Conservation (phyloP, 495 filamentous ascomycete species). For the Talaromyces stipitatus region DNA sequence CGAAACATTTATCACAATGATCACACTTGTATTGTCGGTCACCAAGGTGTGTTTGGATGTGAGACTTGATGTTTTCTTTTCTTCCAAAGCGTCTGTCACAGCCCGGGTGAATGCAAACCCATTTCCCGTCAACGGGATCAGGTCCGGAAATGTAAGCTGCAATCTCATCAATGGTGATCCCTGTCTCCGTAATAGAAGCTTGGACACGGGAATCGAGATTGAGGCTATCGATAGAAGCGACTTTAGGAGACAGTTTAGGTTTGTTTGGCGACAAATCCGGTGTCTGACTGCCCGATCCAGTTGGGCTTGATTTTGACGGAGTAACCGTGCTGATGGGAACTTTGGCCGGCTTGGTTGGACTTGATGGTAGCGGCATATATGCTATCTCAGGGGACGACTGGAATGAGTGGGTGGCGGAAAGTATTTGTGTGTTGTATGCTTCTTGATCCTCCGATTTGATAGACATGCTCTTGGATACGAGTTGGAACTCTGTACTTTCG, state of each 20-base stretch:
- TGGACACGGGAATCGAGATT: constrained; percentile 41
- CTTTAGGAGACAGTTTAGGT: constrained; percentile 23
- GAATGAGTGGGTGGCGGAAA: constrained; percentile 39
- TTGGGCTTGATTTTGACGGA: constrained; percentile 11
- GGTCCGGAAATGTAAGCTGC: constrained; percentile 76
- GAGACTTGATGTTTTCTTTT: constrained; percentile 96
- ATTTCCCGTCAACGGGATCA: constrained; percentile 63
- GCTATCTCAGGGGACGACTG: constrained; percentile 38
- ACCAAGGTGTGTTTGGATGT: constrained; percentile 94
- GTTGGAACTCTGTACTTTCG: constrained; percentile 20
- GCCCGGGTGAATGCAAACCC: constrained; percentile 73
- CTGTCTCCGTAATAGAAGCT: constrained; percentile 58
- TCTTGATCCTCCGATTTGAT: not conserved
- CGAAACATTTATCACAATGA: constrained; percentile 86
- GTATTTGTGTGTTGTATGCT: constrained; percentile 18
- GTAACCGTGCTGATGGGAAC: constrained; percentile 22
- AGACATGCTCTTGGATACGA: constrained; percentile 9
- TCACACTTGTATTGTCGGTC: constrained; percentile 90
- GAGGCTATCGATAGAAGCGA: constrained; percentile 35
- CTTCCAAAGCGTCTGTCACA: constrained; percentile 83
- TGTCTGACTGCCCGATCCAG: constrained; percentile 5
- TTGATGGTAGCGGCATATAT: constrained; percentile 33
- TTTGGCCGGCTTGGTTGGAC: constrained; percentile 18
- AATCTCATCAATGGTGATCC: constrained; percentile 82
- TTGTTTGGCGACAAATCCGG: constrained; percentile 23